A percentile compares a stretch with the other conserved stretches of the same genome.
Evolutionary conservation across 1,139 yeast genomes (phyloP).

Genomic region (Diutina sp.): DNA sequence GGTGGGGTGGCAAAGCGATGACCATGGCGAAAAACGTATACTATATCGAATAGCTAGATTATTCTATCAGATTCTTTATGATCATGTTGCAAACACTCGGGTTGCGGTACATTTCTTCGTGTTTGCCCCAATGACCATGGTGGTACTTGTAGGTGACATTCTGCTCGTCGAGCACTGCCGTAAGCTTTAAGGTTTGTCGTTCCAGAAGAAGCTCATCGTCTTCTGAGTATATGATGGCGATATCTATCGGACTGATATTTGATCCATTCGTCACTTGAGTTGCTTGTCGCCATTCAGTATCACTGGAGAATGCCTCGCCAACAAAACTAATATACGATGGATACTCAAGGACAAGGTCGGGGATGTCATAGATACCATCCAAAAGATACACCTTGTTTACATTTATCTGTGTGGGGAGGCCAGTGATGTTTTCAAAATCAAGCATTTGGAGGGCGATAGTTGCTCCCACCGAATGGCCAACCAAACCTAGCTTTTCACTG

Average conservation of each 20-base stretch:
- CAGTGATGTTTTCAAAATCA: neutral
- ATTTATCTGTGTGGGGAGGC: neutral
- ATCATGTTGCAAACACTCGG: slow-evolving; percentile 5
- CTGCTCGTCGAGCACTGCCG: slow-evolving; percentile 7
- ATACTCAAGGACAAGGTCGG: slow-evolving; percentile 26
- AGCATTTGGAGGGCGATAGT: slow-evolving; percentile 46
- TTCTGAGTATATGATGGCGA: slow-evolving; percentile 15
- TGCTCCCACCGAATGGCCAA: slow-evolving; percentile 84
- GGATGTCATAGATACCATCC: slow-evolving; percentile 41
- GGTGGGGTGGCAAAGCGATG: neutral
- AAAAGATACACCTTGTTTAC: slow-evolving; percentile 13
- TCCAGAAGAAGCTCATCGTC: slow-evolving; percentile 23
- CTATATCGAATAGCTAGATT: neutral
- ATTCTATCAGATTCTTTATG: neutral
- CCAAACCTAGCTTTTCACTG: slow-evolving; percentile 17
- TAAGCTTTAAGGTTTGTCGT: slow-evolving; percentile 13
- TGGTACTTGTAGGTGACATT: slow-evolving; percentile 4
- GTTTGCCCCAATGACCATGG: slow-evolving; percentile 18
- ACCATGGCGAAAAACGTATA: neutral
- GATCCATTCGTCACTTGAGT: slow-evolving; percentile 12
- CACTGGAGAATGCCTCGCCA: slow-evolving; percentile 23
- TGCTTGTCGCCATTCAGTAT: slow-evolving; percentile 12
- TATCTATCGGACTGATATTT: neutral
- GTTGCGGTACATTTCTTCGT: slow-evolving; percentile 21
- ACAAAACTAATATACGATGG: slow-evolving; percentile 30